Conservation (phyloP, 2,329 filamentous ascomycete genomes). For the Colletotrichum viniferum region DNA sequence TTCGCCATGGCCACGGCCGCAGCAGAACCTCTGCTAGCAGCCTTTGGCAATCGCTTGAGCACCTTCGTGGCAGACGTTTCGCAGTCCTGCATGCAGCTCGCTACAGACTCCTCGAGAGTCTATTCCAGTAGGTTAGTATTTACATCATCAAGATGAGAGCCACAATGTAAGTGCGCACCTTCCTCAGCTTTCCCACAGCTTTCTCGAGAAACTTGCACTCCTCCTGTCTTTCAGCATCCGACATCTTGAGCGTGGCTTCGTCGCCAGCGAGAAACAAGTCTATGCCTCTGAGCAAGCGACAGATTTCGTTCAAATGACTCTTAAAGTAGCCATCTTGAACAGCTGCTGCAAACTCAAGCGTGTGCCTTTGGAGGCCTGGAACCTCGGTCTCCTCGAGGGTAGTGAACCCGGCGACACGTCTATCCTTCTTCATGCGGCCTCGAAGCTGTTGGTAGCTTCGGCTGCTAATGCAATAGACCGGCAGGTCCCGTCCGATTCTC, state of each 20-base stretch:
- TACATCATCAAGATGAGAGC: neutral
- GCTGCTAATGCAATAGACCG: constrained; percentile 69
- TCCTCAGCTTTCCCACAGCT: neutral
- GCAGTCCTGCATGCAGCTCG: neutral
- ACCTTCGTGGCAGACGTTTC: neutral
- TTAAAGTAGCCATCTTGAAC: neutral
- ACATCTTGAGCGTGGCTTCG: neutral
- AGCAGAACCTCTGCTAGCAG: neutral
- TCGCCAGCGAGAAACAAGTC: constrained; percentile 1
- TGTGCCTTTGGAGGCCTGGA: constrained; percentile 62
- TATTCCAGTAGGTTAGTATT: neutral
- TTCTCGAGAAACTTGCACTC: neutral
- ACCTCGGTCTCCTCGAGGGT: constrained; percentile 61
- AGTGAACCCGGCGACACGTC: constrained; percentile 55
- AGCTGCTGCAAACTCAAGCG: constrained; percentile 58
- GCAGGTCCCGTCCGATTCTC: constrained; percentile 56
- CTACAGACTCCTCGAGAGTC: neutral
- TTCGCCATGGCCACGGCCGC: constrained; percentile 32
- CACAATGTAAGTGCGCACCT: neutral
- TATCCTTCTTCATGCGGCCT: constrained; percentile 58
- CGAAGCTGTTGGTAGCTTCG: constrained; percentile 67
- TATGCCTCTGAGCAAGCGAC: neutral
- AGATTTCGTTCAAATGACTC: neutral
- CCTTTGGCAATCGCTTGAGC: neutral
- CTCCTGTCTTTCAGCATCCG: neutral